Base-by-base conservation (phyloP, 768 basidiomycete species). In the Tricholomella constricta region DNA sequence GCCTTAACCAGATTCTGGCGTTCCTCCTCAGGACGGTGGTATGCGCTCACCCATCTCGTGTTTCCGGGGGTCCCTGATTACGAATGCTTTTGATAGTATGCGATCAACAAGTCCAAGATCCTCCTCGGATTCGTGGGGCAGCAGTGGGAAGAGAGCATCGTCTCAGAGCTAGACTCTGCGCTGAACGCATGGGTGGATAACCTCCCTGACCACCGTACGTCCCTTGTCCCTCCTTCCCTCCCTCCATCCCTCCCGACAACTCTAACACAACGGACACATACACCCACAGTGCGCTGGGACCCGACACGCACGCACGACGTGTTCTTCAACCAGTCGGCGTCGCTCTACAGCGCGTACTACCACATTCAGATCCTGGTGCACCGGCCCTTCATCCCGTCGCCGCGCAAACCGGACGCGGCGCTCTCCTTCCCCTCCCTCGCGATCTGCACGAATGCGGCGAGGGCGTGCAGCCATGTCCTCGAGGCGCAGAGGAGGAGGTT, bases 381-480 rank as follows among this genome's bases (percentile, higher is more conserved):
- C 66, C 82, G 89, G 4, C 88, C 88, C 0, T 92, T 90, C 70
- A 84, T 93, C 52, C 85, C 85, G 0, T 77, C 81, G 0, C 78
- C 80, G 1, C 71, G 70, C 35, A 78, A 74, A 49, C 76, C 76
- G 0, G 72, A 76, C 15, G 48, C 37, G 23, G 56, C 71, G 2
- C 59, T 80, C 4, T 74, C 78, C 1, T 83, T 84, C 62, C 87
- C 86, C 6, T 88, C 86, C 1, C 74, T 89, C 19, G 84, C 88
- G 1, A 89, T 89, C 53, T 91, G 86, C 66, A 82, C 88, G 9
- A 80, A 91, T 50, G 86, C 94, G 0, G 90, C 93, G 0, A 77
- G 93, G 12, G 88, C 89, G 0, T 88, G 84, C 51, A 84, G 81
- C 15, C 89, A 89, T 60, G 78, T 95, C n/a, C 69, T 89, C 19